These are phyloP conservation scores for Auricularia auricula-judae DNA, from an alignment of 768 basidiomycete species.

Conservation along the genomic window DNA sequence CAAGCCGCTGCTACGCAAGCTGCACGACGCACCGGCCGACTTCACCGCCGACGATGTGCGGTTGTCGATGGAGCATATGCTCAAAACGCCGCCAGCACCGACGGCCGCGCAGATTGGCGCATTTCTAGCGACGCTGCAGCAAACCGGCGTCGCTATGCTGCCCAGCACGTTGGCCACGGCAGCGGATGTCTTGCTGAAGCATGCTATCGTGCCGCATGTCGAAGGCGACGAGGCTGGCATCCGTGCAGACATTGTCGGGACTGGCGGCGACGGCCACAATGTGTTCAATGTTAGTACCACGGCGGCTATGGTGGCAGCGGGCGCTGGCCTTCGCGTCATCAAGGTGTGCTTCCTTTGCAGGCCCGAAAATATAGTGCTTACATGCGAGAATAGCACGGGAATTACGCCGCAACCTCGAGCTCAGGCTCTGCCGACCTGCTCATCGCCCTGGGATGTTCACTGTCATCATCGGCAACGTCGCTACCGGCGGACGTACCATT, in stretches of 20 bases:
- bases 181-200: conserved; percentile 60
- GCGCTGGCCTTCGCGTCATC: conserved; percentile 84
- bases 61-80: conserved; percentile 60
- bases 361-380: background rate
- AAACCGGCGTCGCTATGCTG: conserved; percentile 64
- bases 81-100: conserved; percentile 46
- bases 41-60: conserved; percentile 52
- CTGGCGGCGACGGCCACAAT: conserved; percentile 91
- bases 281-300: conserved; percentile 96
- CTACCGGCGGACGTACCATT: conserved; percentile 52
- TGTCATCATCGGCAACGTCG: conserved; percentile 53
- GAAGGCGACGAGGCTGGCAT: conserved; percentile 33
- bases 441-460: conserved; percentile 63
- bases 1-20: conserved; percentile 61
- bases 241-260: conserved; percentile 73
- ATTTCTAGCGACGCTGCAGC: conserved; percentile 77
- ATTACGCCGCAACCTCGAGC: conserved; percentile 81
- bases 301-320: conserved; percentile 87
- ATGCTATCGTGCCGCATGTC: conserved; percentile 52
- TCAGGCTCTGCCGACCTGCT: conserved; percentile 93
- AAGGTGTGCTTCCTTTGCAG: conserved; percentile 44
- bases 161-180: conserved; percentile 72
- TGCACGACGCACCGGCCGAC: conserved; percentile 29
- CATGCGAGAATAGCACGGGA: conserved; percentile 58
- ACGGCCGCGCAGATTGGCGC: conserved; percentile 75